phyloP scores from a whole-genome alignment of 805 yeast genomes.

The Middelhovenomyces tepae region DNA sequence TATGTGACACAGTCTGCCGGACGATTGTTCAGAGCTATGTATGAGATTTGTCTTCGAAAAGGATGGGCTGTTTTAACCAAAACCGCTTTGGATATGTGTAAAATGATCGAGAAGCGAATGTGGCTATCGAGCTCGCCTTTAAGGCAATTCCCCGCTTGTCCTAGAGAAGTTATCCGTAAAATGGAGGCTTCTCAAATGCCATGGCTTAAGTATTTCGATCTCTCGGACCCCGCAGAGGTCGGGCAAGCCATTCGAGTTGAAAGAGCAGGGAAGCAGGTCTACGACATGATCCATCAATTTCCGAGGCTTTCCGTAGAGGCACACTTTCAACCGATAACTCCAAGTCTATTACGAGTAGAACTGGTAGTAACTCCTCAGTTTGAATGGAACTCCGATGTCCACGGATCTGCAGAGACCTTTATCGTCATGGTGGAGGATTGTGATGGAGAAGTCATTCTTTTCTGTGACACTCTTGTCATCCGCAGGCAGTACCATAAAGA shows the following conservation, averaged over 20 bases:
- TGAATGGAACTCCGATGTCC: slow-evolving; percentile 63
- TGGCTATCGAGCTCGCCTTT: slow-evolving; percentile 86
- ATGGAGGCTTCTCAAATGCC: slow-evolving; percentile 78
- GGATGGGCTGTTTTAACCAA: slow-evolving; percentile 63
- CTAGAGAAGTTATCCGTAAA: slow-evolving; percentile 57
- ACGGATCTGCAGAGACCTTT: slow-evolving; percentile 60
- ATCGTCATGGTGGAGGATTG: slow-evolving; percentile 70
- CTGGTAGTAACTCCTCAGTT: slow-evolving; percentile 64
- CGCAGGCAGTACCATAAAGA: slow-evolving; percentile 40
- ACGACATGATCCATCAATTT: slow-evolving; percentile 55
- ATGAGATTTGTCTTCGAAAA: slow-evolving; percentile 62
- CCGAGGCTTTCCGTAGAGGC: slow-evolving; percentile 59
- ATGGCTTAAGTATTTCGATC: slow-evolving; percentile 65
- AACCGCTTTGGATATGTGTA: slow-evolving; percentile 53
- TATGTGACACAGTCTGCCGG: slow-evolving; percentile 92
- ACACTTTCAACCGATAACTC: slow-evolving; percentile 68
- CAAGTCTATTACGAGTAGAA: slow-evolving; percentile 55
- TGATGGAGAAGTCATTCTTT: slow-evolving; percentile 69
- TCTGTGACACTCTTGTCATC: slow-evolving; percentile 45
- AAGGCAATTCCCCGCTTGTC: slow-evolving; percentile 70
- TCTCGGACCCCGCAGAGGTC: slow-evolving; percentile 62
- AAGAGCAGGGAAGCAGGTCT: slow-evolving; percentile 45
- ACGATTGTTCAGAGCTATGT: slow-evolving; percentile 74
- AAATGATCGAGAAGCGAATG: slow-evolving; percentile 69
- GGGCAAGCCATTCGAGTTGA: slow-evolving; percentile 74